Evolutionary conservation across 2,329 filamentous ascomycete species (phyloP), one percentile per base, ranked within the genome.

Genomic region (Phialemonium atrogriseum): DNA sequence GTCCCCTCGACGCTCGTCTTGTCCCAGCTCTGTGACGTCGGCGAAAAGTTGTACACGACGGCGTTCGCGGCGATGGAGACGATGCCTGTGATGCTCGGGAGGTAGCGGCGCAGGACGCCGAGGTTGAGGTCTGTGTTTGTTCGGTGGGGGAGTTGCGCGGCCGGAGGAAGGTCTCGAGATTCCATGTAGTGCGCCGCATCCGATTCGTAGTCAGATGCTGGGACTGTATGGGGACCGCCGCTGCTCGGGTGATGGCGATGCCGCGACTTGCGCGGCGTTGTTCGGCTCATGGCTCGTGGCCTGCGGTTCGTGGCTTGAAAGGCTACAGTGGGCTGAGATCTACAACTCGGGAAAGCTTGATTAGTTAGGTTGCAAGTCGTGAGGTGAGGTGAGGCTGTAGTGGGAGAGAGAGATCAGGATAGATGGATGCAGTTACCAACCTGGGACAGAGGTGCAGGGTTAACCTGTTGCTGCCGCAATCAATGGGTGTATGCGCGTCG

Each of bases 71-170:
- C 86, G 44, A 91, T 81, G 40, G 82, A 80, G 41, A 86, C 67
- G 50, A 95, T 86, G 32, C 69, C 63, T 36, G 67, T 66, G 42
- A 95, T 76, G 36, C 74, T 70, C 19, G 86, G 83, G 36, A 85
- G 74, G 60, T 94, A 84, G 44, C 86, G 83, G 37, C 73, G 78
- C 21, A 96, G 70, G 23, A 95, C 89, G 29, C 76, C 69, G 43
- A 94, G 70, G 63, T 96, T 96, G 50, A 96, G 78, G 44, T 93
- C 81, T 34, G 81, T 83, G 56, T 88, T 91, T 40, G 80, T 80
- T 42, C 84, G 79, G 54, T 33, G 66, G 59, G 73, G 61, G 62
- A 71, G 43, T 64, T 73, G 31, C 59, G 67, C 49, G 60, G 70
- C 21, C 55, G 62, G 39, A 47, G 57, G 37, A 47, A 56, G 36